Evolutionary conservation across 2,329 filamentous ascomycete species (phyloP), one percentile per base, ranked within the genome.

Genomic region (Polychaeton citri): DNA sequence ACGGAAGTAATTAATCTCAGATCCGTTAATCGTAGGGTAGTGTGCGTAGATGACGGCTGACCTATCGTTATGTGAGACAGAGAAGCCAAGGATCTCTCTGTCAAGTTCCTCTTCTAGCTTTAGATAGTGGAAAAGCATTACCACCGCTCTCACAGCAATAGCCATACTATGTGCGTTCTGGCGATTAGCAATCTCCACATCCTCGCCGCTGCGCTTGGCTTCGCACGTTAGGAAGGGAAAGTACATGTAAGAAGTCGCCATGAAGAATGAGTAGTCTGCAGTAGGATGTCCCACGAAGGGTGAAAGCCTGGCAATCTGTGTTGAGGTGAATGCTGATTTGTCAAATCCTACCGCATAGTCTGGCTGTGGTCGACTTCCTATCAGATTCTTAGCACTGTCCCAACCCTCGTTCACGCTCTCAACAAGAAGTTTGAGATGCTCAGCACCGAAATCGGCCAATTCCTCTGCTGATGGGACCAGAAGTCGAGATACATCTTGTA

Each of bases 401-500:
- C 38, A 47, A 30, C 41, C 41, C 34, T 45, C 41, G 33, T 45
- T 43, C 19, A 45, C 34, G 19, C 38, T 38, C 43, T 68, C 60
- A 19, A 49, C 47, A 6, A 68, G 40, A 40, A 26, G 18, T 1
- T 54, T 30, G 5, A 65, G 52, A 38, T 58, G 32, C 6, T 34
- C 50, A 6, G 44, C 45, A 13, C 52, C 48, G 30, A 39, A 46
- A 4, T 35, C 51, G 4, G 50, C 48, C 6, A 67, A 47, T 26
- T 16, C 45, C 35, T 65, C 49, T 0, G 55, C 62, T 6, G 61
- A 64, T 31, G 60, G 60, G 12, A 63, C 55, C 21, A 65, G 51
- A 2, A 64, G 40, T 16, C 33, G 51, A 18, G 53, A 38, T 31
- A 65, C 57, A 43, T 64, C 58, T 42, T 45, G 55, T 21, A 63